Conservation (phyloP, 2,329 filamentous ascomycete genomes). For the Alternaria brassicae region DNA sequence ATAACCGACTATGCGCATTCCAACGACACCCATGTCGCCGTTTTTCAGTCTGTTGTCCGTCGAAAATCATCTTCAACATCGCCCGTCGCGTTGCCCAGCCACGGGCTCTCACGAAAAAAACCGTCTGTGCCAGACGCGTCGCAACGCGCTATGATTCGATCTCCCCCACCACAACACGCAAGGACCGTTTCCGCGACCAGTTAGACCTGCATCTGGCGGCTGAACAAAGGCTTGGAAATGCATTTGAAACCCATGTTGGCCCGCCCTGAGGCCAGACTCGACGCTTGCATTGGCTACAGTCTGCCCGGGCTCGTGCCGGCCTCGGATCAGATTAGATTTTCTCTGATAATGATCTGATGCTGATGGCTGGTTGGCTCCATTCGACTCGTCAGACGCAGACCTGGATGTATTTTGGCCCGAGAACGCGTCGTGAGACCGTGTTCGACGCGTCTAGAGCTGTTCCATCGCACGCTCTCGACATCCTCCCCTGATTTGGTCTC, state of each 20-base stretch:
- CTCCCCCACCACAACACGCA: conserved; percentile 42
- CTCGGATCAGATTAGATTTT: conserved; percentile 40
- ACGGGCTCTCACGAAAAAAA: conserved; percentile 30
- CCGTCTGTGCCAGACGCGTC: conserved; percentile 41
- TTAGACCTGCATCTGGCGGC: conserved; percentile 35
- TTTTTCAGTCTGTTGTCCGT: not conserved
- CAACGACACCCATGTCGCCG: conserved; percentile 27
- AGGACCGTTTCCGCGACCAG: conserved; percentile 30
- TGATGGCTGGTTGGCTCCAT: conserved; percentile 16
- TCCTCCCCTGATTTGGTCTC: not conserved
- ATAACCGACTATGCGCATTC: conserved; percentile 9
- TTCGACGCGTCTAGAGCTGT: conserved; percentile 13
- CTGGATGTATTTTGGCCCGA: conserved; percentile 2
- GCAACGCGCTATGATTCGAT: conserved; percentile 43
- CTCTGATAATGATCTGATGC: conserved; percentile 18
- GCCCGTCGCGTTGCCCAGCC: conserved; percentile 35
- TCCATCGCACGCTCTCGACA: not conserved
- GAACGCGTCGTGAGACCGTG: conserved; percentile 1
- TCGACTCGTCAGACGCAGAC: conserved; percentile 10
- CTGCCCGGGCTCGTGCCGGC: conserved; percentile 22
- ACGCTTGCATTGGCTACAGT: conserved; percentile 23
- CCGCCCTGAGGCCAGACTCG: conserved; percentile 16
- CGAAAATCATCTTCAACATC: conserved; percentile 13
- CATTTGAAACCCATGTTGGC: conserved; percentile 19
- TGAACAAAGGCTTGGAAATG: conserved; percentile 44